A percentile compares a stretch with the other conserved stretches of the same genome.
These are phyloP conservation scores for Curvularia sp. DNA, from an alignment of 2,329 filamentous ascomycete species.

Conservation along the genomic window DNA sequence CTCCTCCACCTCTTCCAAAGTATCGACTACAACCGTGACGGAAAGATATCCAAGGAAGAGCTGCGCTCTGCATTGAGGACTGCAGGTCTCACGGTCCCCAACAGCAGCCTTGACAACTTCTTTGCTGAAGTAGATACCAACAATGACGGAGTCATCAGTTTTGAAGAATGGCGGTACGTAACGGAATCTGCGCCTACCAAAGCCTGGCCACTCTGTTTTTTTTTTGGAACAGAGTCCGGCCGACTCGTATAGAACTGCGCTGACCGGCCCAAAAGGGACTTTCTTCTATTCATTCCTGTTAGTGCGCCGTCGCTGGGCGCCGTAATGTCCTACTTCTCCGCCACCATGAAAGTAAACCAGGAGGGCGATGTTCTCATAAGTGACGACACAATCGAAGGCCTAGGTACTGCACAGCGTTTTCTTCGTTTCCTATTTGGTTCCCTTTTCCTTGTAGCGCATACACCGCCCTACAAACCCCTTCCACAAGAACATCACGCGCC, in stretches of 20 bases:
- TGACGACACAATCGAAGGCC: slow-evolving; percentile 87
- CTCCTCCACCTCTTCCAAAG: slow-evolving; percentile 81
- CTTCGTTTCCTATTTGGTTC: slow-evolving; percentile 79
- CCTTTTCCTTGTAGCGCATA: slow-evolving; percentile 70
- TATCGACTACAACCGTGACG: slow-evolving; percentile 86
- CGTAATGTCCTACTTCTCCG: slow-evolving; percentile 89
- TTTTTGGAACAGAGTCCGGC: background rate
- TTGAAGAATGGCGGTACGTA: slow-evolving; percentile 93
- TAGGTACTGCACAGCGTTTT: slow-evolving; percentile 81
- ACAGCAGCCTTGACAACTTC: slow-evolving; percentile 79
- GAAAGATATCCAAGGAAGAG: slow-evolving; percentile 86
- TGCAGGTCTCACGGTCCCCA: slow-evolving; percentile 80
- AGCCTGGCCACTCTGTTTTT: background rate
- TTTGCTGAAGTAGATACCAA: slow-evolving; percentile 91
- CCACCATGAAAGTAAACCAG: slow-evolving; percentile 85
- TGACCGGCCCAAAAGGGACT: slow-evolving; percentile 65
- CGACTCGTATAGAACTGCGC: background rate
- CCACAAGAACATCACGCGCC: slow-evolving; percentile 34
- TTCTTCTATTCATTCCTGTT: slow-evolving; percentile 85
- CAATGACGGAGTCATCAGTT: slow-evolving; percentile 84
- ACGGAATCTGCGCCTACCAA: background rate
- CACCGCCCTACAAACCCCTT: slow-evolving; percentile 50
- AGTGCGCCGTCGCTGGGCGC: slow-evolving; percentile 75
- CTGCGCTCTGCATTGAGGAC: slow-evolving; percentile 77
- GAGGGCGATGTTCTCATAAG: slow-evolving; percentile 94